phyloP scores from a whole-genome alignment of 179 eudicot genomes.

The Silene coronaria region DNA sequence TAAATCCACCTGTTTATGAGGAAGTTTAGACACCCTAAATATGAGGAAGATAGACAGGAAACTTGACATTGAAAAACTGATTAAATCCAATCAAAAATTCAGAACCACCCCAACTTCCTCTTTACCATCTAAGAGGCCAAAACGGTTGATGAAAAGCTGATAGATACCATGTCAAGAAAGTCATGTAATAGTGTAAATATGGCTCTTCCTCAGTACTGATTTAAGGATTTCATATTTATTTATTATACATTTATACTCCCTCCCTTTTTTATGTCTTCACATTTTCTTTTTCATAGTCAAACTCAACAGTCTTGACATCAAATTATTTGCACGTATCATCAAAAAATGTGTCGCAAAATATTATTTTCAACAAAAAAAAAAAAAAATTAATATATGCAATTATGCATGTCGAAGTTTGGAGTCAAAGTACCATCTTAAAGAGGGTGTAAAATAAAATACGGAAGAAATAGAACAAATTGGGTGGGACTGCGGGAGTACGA shows the following conservation, averaged over 20 bases:
- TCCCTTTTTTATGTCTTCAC: too few relatives aligned
- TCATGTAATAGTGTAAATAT: constrained; percentile 12
- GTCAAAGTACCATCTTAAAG: too few relatives aligned
- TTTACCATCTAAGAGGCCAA: constrained; percentile 8
- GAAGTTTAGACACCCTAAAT: not conserved
- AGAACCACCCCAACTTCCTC: constrained; percentile 15
- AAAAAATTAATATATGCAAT: too few relatives aligned
- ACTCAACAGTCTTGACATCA: too few relatives aligned
- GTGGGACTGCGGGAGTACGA: not conserved
- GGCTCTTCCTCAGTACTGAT: constrained; percentile 11
- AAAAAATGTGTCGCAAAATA: too few relatives aligned
- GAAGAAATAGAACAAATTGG: too few relatives aligned
- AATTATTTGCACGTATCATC: too few relatives aligned
- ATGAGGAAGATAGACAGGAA: constrained; percentile 9
- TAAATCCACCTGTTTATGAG: constrained; percentile 9
- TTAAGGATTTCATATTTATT: not conserved
- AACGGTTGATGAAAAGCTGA: constrained; percentile 23
- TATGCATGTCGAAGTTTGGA: too few relatives aligned
- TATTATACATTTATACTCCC: not conserved
- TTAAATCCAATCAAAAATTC: constrained; percentile 16
- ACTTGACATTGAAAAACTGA: constrained; percentile 13
- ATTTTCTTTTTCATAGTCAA: too few relatives aligned
- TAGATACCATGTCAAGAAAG: constrained; percentile 17
- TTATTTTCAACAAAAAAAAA: too few relatives aligned
- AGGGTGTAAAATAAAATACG: too few relatives aligned